Evolutionary conservation across 176 grass and related monocot genomes (phyloP).

Genomic region (Saccharum spontaneum): DNA sequence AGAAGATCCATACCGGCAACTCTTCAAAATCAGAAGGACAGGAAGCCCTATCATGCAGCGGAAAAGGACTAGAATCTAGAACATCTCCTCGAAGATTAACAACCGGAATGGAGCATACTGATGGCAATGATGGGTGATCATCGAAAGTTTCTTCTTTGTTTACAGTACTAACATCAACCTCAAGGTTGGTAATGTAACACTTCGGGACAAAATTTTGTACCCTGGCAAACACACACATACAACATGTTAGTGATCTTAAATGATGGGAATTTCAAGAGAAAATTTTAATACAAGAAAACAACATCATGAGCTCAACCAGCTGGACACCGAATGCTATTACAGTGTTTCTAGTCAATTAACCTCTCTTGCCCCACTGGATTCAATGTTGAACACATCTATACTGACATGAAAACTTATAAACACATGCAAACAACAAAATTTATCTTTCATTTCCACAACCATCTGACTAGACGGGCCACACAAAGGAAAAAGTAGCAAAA

Average conservation of each 20-base stretch:
- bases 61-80: slow-evolving; percentile 48
- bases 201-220: slow-evolving; percentile 49
- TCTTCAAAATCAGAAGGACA: slow-evolving; percentile 46
- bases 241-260: neutral
- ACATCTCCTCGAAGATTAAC: slow-evolving; percentile 57
- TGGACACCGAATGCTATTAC: neutral
- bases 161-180: slow-evolving; percentile 47
- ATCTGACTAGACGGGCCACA: too few relatives aligned
- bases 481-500: neutral
- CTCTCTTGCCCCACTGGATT: neutral
- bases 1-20: slow-evolving; percentile 52
- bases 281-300: neutral
- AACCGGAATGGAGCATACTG: slow-evolving; percentile 50
- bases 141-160: slow-evolving; percentile 48
- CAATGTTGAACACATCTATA: neutral
- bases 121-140: slow-evolving; percentile 34
- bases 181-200: slow-evolving; percentile 59
- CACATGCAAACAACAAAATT: neutral
- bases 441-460: neutral
- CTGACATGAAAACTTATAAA: neutral
- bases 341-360: neutral
- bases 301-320: neutral
- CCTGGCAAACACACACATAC: slow-evolving; percentile 44
- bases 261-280: neutral
- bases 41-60: slow-evolving; percentile 29